These are phyloP conservation scores for Phyllosticta citribraziliensis DNA, from an alignment of 2,329 filamentous ascomycete genomes.

Conservation along the genomic window DNA sequence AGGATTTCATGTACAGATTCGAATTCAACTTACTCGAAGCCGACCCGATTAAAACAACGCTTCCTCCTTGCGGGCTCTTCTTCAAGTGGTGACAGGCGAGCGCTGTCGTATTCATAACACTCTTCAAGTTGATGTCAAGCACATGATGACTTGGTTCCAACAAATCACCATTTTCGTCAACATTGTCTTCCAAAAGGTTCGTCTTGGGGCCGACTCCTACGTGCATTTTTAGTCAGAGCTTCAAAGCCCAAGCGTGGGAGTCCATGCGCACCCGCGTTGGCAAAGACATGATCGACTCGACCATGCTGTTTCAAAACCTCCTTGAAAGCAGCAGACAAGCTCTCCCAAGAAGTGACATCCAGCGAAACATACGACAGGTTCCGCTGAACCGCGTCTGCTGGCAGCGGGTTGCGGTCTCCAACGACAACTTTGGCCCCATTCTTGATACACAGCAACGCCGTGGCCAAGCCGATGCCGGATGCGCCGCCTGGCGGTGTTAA, in stretches of 20 bases:
- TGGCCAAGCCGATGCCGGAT: conserved; percentile 52
- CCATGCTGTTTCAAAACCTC: conserved; percentile 33
- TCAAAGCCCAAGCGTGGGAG: background rate
- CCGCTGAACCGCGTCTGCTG: conserved; percentile 18
- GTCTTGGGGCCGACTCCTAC: conserved; percentile 15
- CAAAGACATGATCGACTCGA: conserved; percentile 37
- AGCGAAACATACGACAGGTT: conserved; percentile 18
- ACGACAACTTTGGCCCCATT: conserved; percentile 47
- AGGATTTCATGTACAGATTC: background rate
- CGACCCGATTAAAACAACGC: conserved; percentile 24
- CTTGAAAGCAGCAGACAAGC: conserved; percentile 44
- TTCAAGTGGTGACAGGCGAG: conserved; percentile 42
- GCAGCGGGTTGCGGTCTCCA: conserved; percentile 41
- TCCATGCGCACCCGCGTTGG: conserved; percentile 20
- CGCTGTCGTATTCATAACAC: conserved; percentile 40
- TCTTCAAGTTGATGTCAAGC: conserved; percentile 40
- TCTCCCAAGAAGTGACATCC: conserved; percentile 38
- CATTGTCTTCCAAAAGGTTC: conserved; percentile 20
- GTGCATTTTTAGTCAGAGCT: background rate
- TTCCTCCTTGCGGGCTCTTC: conserved; percentile 19
- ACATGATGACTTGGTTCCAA: conserved; percentile 19
- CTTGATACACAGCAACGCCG: conserved; percentile 41
- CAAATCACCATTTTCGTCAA: conserved; percentile 21
- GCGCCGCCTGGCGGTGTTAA: conserved; percentile 37
- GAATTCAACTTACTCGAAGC: conserved; percentile 16